These are phyloP conservation scores for Diaporthe citriasiana DNA, from an alignment of 2,329 filamentous ascomycete species.

Conservation along the genomic window DNA sequence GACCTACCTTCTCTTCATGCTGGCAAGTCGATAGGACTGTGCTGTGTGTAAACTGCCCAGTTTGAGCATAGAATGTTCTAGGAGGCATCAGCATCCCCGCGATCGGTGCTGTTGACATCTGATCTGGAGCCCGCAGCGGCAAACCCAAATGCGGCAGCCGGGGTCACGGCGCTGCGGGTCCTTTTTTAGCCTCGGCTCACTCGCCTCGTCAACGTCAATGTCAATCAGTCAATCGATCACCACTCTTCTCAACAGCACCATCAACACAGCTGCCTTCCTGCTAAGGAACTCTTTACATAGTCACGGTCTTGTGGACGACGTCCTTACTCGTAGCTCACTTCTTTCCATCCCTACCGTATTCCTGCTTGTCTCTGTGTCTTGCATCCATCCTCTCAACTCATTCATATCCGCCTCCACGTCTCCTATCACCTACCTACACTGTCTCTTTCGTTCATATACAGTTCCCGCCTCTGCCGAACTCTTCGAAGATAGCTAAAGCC, in stretches of 20 bases:
- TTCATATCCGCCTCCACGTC: not conserved
- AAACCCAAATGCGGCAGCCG: slow-evolving; percentile 17
- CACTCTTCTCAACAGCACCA: not conserved
- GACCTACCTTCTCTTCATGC: not conserved
- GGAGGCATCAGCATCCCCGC: slow-evolving; percentile 6
- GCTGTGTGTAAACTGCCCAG: not conserved
- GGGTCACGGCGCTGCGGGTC: slow-evolving; percentile 21
- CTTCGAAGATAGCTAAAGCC: not conserved
- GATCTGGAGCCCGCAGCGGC: slow-evolving; percentile 17
- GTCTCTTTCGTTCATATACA: not conserved
- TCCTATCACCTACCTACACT: not conserved
- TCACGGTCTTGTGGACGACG: not conserved
- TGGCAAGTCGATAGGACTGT: not conserved
- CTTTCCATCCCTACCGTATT: not conserved
- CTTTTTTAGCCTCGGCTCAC: slow-evolving; percentile 34
- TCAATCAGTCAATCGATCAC: not conserved
- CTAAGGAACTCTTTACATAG: not conserved
- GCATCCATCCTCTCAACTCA: not conserved
- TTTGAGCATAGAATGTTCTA: slow-evolving; percentile 24
- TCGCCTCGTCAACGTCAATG: slow-evolving; percentile 17
- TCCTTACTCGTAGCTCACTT: not conserved
- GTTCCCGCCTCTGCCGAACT: not conserved
- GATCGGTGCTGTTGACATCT: slow-evolving; percentile 24
- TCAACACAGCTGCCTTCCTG: not conserved
- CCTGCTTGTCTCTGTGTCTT: not conserved